These are phyloP conservation scores for Paulownia fortunei DNA, from an alignment of 257 asterid genomes.

Conservation along the genomic window DNA sequence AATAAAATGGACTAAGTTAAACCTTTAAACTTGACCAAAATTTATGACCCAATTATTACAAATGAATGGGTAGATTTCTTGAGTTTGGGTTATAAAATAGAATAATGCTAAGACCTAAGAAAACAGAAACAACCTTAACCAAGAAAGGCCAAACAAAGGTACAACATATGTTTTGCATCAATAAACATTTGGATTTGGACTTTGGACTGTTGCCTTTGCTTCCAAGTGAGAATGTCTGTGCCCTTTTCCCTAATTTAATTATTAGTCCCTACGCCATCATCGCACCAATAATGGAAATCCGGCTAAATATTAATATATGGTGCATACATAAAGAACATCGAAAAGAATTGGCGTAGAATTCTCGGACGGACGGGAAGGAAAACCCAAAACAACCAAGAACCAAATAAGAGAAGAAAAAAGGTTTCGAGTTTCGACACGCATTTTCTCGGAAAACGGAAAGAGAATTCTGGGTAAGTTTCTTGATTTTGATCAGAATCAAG, in stretches of 20 bases:
- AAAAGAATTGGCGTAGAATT: slow-evolving; percentile 32
- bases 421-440: background rate
- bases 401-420: background rate
- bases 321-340: slow-evolving; percentile 40
- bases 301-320: slow-evolving; percentile 24
- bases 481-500: slow-evolving; percentile 35
- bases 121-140: background rate
- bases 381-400: slow-evolving; percentile 19
- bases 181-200: slow-evolving; percentile 19
- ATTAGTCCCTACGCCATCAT: slow-evolving; percentile 28
- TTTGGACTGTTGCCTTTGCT: slow-evolving; percentile 40
- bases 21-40: background rate
- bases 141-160: slow-evolving; percentile 10
- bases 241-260: slow-evolving; percentile 34
- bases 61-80: background rate
- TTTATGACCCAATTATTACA: background rate
- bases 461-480: slow-evolving; percentile 36
- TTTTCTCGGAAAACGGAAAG: slow-evolving; percentile 4
- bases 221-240: slow-evolving; percentile 48
- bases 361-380: slow-evolving; percentile 23
- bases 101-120: background rate
- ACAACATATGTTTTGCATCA: slow-evolving; percentile 7
- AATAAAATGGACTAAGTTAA: background rate
- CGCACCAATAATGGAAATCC: slow-evolving; percentile 27
- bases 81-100: background rate